Evolutionary conservation across 352 stramenopile species (phyloP).

Genomic region (Poterioochromonas sp.): DNA sequence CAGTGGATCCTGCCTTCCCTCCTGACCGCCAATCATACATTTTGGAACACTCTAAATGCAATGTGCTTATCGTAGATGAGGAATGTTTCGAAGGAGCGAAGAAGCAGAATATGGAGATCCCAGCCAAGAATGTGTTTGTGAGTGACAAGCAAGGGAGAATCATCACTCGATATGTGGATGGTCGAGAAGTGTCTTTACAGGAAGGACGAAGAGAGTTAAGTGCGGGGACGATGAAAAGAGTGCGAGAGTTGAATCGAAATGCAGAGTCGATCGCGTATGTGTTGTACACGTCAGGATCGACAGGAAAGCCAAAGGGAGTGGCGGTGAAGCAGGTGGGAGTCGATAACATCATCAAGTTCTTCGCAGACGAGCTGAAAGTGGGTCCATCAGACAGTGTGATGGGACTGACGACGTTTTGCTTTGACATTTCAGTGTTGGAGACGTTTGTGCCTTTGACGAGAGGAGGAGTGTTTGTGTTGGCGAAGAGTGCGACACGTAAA

Average conservation of each 20-base stretch:
- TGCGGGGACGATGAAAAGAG: background rate
- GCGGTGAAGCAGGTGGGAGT: constrained; percentile 41
- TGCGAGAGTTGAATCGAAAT: background rate
- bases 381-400: background rate
- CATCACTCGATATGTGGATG: background rate
- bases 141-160: background rate
- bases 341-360: background rate
- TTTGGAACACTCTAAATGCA: background rate
- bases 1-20: background rate
- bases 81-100: background rate
- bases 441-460: background rate
- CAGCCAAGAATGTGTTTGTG: background rate
- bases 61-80: background rate
- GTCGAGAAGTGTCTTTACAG: background rate
- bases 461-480: background rate
- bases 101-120: background rate
- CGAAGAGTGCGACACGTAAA: background rate
- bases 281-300: constrained; percentile 94
- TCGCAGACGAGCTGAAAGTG: background rate
- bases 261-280: constrained; percentile 93
- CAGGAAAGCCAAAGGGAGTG: constrained; percentile 85
- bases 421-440: constrained; percentile 2
- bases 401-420: constrained; percentile 1
- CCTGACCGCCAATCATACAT: background rate
- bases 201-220: background rate